These are phyloP conservation scores for Termitomyces sp. DNA, from an alignment of 768 basidiomycete species.

Conservation along the genomic window DNA sequence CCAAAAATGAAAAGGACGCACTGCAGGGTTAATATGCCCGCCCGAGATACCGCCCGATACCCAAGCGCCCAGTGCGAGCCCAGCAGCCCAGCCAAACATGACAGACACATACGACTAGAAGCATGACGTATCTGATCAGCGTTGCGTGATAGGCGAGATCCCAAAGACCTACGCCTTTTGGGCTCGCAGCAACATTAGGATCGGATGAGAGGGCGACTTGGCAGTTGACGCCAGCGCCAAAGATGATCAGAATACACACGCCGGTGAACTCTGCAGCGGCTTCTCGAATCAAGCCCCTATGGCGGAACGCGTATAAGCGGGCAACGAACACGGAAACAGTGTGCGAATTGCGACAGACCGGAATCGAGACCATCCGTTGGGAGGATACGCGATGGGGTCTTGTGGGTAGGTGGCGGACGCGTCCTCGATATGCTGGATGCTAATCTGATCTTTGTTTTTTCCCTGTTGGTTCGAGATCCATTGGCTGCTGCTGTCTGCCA, in stretches of 20 bases:
- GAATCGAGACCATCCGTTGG: conserved; percentile 51
- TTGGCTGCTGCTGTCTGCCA: background rate
- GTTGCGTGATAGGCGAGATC: background rate
- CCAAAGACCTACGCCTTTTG: conserved; percentile 47
- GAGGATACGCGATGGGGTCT: conserved; percentile 32
- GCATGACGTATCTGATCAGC: background rate
- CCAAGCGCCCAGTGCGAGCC: conserved; percentile 66
- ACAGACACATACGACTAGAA: conserved; percentile 41
- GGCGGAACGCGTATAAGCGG: background rate
- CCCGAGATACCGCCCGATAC: conserved; percentile 62
- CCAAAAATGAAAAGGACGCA: conserved; percentile 20
- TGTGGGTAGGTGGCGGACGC: background rate
- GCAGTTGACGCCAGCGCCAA: conserved; percentile 54
- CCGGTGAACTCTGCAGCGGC: conserved; percentile 63
- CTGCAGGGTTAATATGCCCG: conserved; percentile 73
- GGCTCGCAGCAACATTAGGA: conserved; percentile 36
- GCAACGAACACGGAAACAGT: background rate
- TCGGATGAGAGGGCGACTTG: conserved; percentile 49
- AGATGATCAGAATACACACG: conserved; percentile 50
- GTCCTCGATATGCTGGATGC: background rate
- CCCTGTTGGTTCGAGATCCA: background rate
- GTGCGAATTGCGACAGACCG: conserved; percentile 31
- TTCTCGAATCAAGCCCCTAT: conserved; percentile 46
- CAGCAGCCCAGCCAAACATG: conserved; percentile 52
- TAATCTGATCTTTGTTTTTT: background rate